Evolutionary conservation across 1,284 basidiomycete species (phyloP), one percentile per base, ranked within the genome.

Genomic region (Sporisorium scitamineum): DNA sequence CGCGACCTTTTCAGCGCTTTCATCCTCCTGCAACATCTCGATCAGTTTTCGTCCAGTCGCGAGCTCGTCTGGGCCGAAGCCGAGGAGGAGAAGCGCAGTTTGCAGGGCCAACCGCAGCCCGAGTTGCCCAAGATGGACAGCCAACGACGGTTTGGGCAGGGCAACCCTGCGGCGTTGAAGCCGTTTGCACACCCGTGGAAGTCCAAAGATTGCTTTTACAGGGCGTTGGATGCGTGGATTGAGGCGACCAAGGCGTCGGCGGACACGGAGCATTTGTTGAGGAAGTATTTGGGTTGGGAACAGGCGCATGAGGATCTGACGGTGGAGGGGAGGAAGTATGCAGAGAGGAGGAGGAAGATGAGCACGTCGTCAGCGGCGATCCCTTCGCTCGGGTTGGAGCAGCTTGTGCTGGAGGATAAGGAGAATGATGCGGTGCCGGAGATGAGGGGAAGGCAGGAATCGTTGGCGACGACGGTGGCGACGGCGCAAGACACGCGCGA

Each of bases 41-140:
- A 59, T 16, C 51, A 50, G 11, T 53, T 73, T 41, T 64, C 55
- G 14, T 69, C 72, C 16, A 56, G 44, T 18, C 67, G 77, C 18
- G 72, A 72, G 29, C 54, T 79, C 16, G 24, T 81, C n/a, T 82
- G 80, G 80, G 54, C 65, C n/a, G 80, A 81, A 42, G 65, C 76
- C 8, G 78, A 81, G 37, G 72, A 64, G 16, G 79, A 81, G 52
- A 80, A 79, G 55, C 48, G 67, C 42, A 54, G 61, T 20, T 20
- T 71, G 13, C 64, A 64, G n/a, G 62, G 56, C 5, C 22, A 22
- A 6, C 32, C 66, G 16, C 69, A 64, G 26, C 39, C 54, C 5
- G 59, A 62, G 27, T 16, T 69, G 37, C 5, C 45, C 16, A 34
- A 26, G 7, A 58, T 63, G 57, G 76, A 76, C 34, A 52, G 34